Conservation (phyloP, 768 basidiomycete species). For the Naganishia kalamii region DNA sequence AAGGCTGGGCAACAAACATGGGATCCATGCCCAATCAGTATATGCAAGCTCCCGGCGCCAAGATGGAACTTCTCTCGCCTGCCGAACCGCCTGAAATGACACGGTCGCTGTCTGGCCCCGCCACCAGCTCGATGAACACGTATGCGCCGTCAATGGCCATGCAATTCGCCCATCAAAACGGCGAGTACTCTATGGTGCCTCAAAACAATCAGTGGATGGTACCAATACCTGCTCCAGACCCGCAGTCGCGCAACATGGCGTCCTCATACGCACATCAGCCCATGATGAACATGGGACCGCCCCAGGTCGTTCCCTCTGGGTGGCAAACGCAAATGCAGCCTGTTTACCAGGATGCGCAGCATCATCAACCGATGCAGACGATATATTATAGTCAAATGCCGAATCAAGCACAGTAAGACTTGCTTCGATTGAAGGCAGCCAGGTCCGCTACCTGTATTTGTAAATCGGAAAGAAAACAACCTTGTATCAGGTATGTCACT, state of each 20-base stretch:
- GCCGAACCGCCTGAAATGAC: neutral
- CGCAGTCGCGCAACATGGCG: neutral
- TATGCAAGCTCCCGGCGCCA: neutral
- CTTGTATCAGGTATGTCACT: conserved; percentile 4
- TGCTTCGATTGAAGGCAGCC: neutral
- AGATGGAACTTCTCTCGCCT: neutral
- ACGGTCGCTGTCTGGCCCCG: neutral
- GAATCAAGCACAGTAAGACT: neutral
- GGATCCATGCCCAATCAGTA: conserved; percentile 1
- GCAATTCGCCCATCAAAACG: neutral
- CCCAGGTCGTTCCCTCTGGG: neutral
- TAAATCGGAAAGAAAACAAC: neutral
- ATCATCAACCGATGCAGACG: neutral
- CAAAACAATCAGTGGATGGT: neutral
- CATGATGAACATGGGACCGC: conserved; percentile 2
- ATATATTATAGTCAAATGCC: conserved; percentile 4
- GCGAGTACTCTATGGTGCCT: neutral
- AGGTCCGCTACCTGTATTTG: neutral
- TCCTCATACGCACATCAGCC: neutral
- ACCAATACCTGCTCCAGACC: neutral
- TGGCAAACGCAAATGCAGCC: neutral
- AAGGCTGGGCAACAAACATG: neutral
- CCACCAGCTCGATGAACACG: neutral
- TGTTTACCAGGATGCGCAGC: conserved; percentile 2
- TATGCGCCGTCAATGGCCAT: neutral